Base-by-base conservation (phyloP, 257 asterid genomes). In the Phtheirospermum japonicum region DNA sequence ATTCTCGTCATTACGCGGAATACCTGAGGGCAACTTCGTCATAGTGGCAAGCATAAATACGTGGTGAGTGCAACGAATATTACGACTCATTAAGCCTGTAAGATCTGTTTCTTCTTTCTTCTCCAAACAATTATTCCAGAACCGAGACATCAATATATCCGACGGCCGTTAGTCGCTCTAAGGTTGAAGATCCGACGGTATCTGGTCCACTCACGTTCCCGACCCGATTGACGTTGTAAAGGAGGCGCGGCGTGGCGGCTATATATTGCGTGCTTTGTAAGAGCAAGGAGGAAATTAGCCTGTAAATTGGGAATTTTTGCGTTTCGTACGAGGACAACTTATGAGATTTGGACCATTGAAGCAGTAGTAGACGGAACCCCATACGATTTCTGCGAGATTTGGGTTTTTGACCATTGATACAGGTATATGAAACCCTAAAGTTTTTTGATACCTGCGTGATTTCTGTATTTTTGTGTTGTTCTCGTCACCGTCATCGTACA, bases 401-500 rank as follows among this genome's bases (percentile, higher is more conserved):
- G 61, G 30, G 54, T 45, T 16, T 64, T 63, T 71, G 61, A 43
- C 48, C 61, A 7, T 58, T 67, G 56, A 52, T 64, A 75, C 79
- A 79, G 84, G 84, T 79, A 79, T 68, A 72, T 50, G 78, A 79
- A 75, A 69, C 84, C 73, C 79, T 79, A 73, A 69, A 67, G 60
- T 54, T 73, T 75, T 78, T 68, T 75, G 74, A 78, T 78, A 69
- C 61, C 69, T 75, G 63, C 78, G 71, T 77, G 76, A 66, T 71
- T 73, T 46, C 4, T 70, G 65, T 73, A 57, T 69, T 56, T 61
- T 68, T 72, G 80, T 71, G 69, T 65, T 53, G 36, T 58, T 71
- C 30, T 39, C 46, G 13, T 57, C 79, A 61, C 66, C 69, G 31
- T 28, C 68, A 20, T 52, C 76, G 59, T 0, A 65, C 66, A 46